Base-by-base conservation (phyloP, 768 basidiomycete genomes). In the Lactarius hatsudake region DNA sequence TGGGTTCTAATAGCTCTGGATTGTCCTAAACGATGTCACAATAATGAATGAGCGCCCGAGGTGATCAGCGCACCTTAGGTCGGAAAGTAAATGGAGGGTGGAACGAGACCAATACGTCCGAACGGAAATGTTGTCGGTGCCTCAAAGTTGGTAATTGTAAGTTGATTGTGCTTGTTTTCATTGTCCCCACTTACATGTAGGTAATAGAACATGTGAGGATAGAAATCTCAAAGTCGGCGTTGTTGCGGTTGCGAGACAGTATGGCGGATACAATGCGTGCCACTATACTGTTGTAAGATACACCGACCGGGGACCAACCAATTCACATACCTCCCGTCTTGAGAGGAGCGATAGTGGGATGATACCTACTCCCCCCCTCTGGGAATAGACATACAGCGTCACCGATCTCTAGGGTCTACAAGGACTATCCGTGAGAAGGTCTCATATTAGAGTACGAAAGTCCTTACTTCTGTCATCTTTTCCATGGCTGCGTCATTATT, bases 71-170 rank as follows among this genome's bases (percentile, higher is more conserved):
- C 63, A 66, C 85, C 90, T 81, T 87, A 84, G 28, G 89, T 84
- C 13, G 80, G 79, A 92, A 90, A 48, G 74, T 81, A 73, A 91
- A 80, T 0, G 91, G 89, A 18, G 83, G 80, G 70, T 92, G 87
- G 74, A 91, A 93, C 3, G 89, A 90, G 26, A 96, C 90, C 58
- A 96, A 77, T 20, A 95, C 92, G 72, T 95, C 93, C 12, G 90
- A 92, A 32, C 94, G 86, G 73, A 93, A 96, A 75, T 93, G 88
- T 72, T 94, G 87, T 51, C 91, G 84, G 75, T 93, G 91, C 84
- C 90, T 91, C 71, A 62, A 62, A 51, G 54, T 64, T 66, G 43
- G 54, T 63, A 62, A 54, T 40, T 48, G 45, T 65, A 55, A 36
- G 34, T 51, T 32, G 64, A 70, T 36, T 57, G 62, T 59, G 55